phyloP scores from a whole-genome alignment of 208 protist genomes.

The Leishmania major region DNA sequence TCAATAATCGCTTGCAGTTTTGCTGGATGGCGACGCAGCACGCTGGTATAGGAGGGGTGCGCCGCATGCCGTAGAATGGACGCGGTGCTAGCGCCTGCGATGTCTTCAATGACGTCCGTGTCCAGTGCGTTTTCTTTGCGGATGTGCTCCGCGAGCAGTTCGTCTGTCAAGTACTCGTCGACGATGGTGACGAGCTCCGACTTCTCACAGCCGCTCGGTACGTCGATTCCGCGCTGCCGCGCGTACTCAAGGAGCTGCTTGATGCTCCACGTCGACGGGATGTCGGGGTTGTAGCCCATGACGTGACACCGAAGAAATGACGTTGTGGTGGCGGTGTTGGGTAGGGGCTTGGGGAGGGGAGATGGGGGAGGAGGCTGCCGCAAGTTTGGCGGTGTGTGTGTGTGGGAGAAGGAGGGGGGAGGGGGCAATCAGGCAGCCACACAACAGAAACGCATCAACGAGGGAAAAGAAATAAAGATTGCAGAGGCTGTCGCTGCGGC shows the following conservation, averaged over 20 bases:
- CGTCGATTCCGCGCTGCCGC: constrained; percentile 31
- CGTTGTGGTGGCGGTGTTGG: not conserved
- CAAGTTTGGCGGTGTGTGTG: not conserved
- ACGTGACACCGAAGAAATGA: not conserved
- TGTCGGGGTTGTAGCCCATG: constrained; percentile 37
- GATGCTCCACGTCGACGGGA: constrained; percentile 53
- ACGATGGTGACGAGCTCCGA: constrained; percentile 39
- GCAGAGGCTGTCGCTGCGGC: not conserved
- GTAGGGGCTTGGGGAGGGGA: not conserved
- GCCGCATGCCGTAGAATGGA: constrained; percentile 35
- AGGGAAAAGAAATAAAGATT: not conserved
- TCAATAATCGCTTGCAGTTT: constrained; percentile 44
- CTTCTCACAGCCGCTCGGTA: constrained; percentile 31
- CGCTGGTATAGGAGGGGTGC: constrained; percentile 26
- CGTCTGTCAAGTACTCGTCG: constrained; percentile 29
- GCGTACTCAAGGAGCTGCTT: constrained; percentile 45
- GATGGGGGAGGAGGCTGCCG: not conserved
- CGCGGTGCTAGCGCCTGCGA: constrained; percentile 17
- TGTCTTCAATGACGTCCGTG: constrained; percentile 14
- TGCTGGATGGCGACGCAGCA: constrained; percentile 41
- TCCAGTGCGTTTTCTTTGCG: constrained; percentile 15
- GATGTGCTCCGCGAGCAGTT: constrained; percentile 21
- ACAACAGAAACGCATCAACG: not conserved
- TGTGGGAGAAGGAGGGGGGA: no score
- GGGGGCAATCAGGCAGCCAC: no score